Conservation (phyloP, 148 eudicot species). For the Rhododendron kiyosumense region DNA sequence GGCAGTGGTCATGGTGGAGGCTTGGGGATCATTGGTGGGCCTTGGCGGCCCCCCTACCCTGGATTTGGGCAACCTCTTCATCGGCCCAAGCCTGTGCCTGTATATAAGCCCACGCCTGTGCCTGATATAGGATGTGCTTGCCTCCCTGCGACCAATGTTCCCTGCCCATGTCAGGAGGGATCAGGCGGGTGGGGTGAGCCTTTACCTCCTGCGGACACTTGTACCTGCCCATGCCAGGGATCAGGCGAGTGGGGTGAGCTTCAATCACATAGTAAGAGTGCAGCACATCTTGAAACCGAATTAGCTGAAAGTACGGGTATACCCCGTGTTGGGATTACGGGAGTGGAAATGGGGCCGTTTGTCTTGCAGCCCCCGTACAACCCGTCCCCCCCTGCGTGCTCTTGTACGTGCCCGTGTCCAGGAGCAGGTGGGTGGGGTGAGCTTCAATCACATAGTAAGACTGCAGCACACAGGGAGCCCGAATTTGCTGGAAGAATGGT, state of each 20-base stretch:
- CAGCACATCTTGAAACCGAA: too few species aligned
- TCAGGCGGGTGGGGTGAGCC: too few species aligned
- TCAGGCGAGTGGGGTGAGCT: background rate
- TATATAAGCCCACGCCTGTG: too few species aligned
- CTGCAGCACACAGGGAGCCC: background rate
- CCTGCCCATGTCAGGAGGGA: too few species aligned
- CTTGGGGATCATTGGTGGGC: too few species aligned
- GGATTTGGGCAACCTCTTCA: background rate
- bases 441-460: background rate
- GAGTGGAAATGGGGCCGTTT: rapidly evolving
- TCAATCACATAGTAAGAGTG: background rate
- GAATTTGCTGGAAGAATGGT: background rate
- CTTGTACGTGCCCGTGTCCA: background rate
- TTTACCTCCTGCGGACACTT: too few species aligned
- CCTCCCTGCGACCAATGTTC: too few species aligned
- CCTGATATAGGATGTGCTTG: too few species aligned
- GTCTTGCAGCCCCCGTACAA: too few species aligned
- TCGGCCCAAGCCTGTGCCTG: background rate
- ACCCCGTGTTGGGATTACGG: background rate
- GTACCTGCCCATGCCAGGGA: background rate
- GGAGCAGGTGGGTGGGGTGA: background rate
- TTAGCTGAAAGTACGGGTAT: too few species aligned
- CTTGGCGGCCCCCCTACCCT: background rate
- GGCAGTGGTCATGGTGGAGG: background rate
- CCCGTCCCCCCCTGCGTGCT: background rate